These are phyloP conservation scores for Lojkania enalia DNA, from an alignment of 2,329 filamentous ascomycete species.

Conservation along the genomic window DNA sequence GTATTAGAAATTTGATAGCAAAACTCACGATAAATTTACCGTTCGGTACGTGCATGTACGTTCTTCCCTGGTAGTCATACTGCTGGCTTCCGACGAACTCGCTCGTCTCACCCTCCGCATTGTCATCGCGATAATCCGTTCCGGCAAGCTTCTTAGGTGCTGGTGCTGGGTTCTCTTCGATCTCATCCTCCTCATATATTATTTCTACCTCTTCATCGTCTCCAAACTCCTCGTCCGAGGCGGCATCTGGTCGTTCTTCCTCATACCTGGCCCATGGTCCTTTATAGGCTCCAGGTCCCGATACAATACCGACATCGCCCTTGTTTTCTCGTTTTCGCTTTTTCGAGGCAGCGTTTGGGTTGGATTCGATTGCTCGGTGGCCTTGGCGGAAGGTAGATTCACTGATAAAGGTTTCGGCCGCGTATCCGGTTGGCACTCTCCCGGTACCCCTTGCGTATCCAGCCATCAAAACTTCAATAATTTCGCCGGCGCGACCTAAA, in stretches of 20 bases:
- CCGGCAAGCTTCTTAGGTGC: constrained; percentile 63
- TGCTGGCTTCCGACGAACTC: constrained; percentile 82
- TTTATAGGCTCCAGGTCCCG: constrained; percentile 85
- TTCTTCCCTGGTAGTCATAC: constrained; percentile 91
- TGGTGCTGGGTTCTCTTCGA: constrained; percentile 59
- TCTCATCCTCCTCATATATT: constrained; percentile 74
- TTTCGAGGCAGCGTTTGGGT: constrained; percentile 63
- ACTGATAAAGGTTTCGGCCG: constrained; percentile 85
- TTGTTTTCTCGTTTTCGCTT: constrained; percentile 82
- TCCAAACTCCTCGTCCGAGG: constrained; percentile 63
- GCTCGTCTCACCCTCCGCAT: constrained; percentile 68
- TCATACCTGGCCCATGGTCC: constrained; percentile 93
- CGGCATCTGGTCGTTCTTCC: constrained; percentile 68
- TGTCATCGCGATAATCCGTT: constrained; percentile 55
- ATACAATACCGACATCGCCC: constrained; percentile 79
- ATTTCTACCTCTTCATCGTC: constrained; percentile 75
- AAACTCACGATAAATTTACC: no score
- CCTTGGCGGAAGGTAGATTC: constrained; percentile 88
- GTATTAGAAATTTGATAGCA: constrained; percentile 6
- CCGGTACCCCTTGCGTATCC: constrained; percentile 35
- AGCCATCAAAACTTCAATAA: no score
- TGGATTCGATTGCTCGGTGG: constrained; percentile 74
- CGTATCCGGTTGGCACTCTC: constrained; percentile 71
- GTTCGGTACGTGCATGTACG: constrained; percentile 96
- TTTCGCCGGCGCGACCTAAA: no score